Evolutionary conservation across 306 rosid species (phyloP).

Genomic region (Quercus variabilis): DNA sequence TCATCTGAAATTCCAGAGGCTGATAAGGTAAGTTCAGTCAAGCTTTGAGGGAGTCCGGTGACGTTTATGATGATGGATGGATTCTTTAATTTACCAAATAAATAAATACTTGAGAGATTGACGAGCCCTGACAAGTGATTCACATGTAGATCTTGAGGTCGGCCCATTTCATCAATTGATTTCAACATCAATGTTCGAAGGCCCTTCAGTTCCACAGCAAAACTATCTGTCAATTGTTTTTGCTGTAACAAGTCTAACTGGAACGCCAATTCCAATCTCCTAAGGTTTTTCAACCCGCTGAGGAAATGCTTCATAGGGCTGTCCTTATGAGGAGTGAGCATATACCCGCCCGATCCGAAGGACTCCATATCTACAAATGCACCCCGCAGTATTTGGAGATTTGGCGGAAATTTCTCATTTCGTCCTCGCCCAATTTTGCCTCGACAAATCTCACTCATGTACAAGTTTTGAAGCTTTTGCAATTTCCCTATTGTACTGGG

Average conservation of each 20-base stretch:
- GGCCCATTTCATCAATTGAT: background rate
- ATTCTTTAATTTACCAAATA: conserved; percentile 21
- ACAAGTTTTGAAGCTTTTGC: conserved; percentile 28
- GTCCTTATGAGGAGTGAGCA: too few species aligned
- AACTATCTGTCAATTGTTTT: too few species aligned
- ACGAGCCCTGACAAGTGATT: conserved; percentile 7
- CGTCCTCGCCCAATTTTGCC: conserved; percentile 12
- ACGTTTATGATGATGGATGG: too few species aligned
- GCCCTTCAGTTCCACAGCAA: too few species aligned
- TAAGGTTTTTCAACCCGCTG: too few species aligned
- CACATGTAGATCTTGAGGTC: background rate
- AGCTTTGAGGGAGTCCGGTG: too few species aligned
- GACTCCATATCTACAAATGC: conserved; percentile 31
- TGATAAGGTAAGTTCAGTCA: too few species aligned
- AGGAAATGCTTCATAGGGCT: too few species aligned
- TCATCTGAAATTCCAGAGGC: too few species aligned
- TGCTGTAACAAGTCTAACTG: too few species aligned
- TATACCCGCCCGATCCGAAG: background rate
- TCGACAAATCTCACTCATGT: conserved; percentile 23
- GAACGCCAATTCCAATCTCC: too few species aligned
- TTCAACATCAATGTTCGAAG: too few species aligned
- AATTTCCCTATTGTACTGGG: conserved; percentile 36
- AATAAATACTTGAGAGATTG: conserved; percentile 26
- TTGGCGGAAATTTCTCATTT: background rate
- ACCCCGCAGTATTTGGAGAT: conserved; percentile 38